Base-by-base conservation (phyloP, 2,329 filamentous ascomycete genomes). In the Rutstroemia sp. region DNA sequence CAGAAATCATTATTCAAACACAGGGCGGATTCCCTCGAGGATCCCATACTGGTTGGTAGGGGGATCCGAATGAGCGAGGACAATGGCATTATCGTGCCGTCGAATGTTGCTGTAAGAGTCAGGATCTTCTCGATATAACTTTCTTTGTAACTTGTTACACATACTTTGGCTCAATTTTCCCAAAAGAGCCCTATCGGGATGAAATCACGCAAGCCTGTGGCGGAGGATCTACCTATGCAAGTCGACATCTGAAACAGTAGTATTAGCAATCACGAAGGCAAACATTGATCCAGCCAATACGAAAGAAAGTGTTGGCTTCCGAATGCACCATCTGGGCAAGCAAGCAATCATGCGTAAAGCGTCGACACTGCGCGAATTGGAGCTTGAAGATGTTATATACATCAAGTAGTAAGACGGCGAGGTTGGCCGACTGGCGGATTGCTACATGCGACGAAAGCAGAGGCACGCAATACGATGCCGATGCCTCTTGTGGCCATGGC, bases 161-260 rank as follows among this genome's bases (percentile, higher is more conserved):
- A 19, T 12, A 42, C 19, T 14, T 10, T 49, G 23, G 39, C 19
- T 34, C 34, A 42, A n/a, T 41, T 41, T 30, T 48, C 23, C 44
- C 34, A n/a, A 27, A 41, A 41, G 34, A 41, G 44, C 19, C 14
- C 10, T 39, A 23, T 23, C 41, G 34, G 17, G 38, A 25, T 7
- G 4, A 10, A 9, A 30, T 30, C 34, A n/a, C 21, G n/a, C 10
- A 41, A 54, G 44, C 21, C 38, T n/a, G 34, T 34, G 12, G 39
- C 38, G 39, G 17, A 45, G 41, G 30, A 45, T 16, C n/a, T 27
- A 25, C 47, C 27, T 34, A 45, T 34, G 12, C 19, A 16, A 37
- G 51, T 54, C 51, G 51, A 23, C 44, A 54, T 54, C 39, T 51
- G 48, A 51, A 56, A 56, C 53, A 38, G 21, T 45, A 19, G 30